Percentiles rank a stretch among this genome's conserved stretches.
Conservation (phyloP, 345 rosid genomes). For the Lepidium aucheri region DNA sequence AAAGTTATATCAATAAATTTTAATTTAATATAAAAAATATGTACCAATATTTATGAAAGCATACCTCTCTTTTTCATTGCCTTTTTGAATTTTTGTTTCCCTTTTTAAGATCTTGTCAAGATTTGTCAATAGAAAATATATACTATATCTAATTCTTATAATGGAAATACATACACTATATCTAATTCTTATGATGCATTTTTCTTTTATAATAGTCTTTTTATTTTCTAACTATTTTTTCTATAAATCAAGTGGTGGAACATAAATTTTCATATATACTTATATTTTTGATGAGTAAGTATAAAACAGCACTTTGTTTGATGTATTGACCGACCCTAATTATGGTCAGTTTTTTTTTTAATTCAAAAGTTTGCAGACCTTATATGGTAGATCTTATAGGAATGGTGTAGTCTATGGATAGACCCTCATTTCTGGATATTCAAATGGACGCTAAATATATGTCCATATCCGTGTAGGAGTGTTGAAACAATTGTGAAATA, state of each 20-base stretch:
- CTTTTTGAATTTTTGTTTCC: background rate
- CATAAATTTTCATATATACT: background rate
- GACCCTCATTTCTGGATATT: too few relatives aligned
- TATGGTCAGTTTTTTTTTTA: too few relatives aligned
- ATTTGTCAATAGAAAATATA: constrained; percentile 11
- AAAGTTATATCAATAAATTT: background rate
- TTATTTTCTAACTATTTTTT: too few relatives aligned
- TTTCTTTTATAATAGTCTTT: background rate
- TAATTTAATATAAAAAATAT: background rate
- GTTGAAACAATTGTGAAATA: too few relatives aligned
- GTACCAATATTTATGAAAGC: constrained; percentile 1
- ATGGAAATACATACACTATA: background rate
- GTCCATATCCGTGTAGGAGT: too few relatives aligned
- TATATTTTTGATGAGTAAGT: background rate
- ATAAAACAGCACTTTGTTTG: background rate
- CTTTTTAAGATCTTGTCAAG: constrained; percentile 27
- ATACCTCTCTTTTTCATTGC: constrained; percentile 17
- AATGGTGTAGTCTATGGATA: too few relatives aligned
- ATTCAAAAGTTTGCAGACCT: too few relatives aligned
- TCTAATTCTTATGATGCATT: background rate
- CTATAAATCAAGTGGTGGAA: too few relatives aligned
- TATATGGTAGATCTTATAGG: too few relatives aligned
- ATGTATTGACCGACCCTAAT: too few relatives aligned
- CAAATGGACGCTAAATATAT: too few relatives aligned
- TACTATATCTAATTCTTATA: constrained; percentile 1